Conservation (phyloP, 1,284 basidiomycete species). For the Ceratobasidium sp. region DNA sequence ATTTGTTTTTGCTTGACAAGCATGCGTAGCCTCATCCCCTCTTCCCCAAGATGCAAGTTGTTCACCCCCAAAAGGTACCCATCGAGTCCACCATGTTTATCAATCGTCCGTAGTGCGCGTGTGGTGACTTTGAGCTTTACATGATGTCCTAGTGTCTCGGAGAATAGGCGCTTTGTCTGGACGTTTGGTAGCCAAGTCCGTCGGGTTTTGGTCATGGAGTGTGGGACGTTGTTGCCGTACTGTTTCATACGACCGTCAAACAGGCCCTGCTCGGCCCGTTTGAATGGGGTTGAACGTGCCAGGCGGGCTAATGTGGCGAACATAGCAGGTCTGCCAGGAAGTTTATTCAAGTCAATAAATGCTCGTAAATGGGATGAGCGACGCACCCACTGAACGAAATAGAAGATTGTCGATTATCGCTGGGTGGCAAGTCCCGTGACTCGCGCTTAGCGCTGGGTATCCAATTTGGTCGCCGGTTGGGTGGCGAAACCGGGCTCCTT, state of each 20-base stretch:
- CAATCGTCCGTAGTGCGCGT: conserved; percentile 77
- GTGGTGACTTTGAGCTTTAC: conserved; percentile 77
- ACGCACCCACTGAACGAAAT: neutral
- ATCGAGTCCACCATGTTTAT: conserved; percentile 86
- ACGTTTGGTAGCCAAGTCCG: conserved; percentile 90
- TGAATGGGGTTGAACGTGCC: conserved; percentile 60
- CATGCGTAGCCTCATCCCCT: conserved; percentile 77
- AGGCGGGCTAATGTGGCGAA: conserved; percentile 1
- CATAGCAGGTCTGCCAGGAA: neutral
- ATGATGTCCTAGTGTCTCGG: conserved; percentile 67
- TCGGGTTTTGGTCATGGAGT: conserved; percentile 91
- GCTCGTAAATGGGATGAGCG: neutral
- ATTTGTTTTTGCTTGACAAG: conserved; percentile 57
- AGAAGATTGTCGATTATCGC: neutral
- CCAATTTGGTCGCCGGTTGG: neutral
- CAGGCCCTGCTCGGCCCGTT: conserved; percentile 76
- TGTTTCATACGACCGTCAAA: conserved; percentile 83
- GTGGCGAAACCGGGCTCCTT: conserved; percentile 14
- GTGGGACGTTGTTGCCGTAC: conserved; percentile 90
- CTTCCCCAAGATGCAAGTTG: conserved; percentile 71
- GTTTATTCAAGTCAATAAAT: neutral
- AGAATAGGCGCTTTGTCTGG: conserved; percentile 75
- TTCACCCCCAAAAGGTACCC: conserved; percentile 76
- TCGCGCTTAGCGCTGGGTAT: neutral
- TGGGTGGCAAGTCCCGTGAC: conserved; percentile 1